These are phyloP conservation scores for Diaporthe citriasiana DNA, from an alignment of 2,329 filamentous ascomycete genomes.

Conservation along the genomic window DNA sequence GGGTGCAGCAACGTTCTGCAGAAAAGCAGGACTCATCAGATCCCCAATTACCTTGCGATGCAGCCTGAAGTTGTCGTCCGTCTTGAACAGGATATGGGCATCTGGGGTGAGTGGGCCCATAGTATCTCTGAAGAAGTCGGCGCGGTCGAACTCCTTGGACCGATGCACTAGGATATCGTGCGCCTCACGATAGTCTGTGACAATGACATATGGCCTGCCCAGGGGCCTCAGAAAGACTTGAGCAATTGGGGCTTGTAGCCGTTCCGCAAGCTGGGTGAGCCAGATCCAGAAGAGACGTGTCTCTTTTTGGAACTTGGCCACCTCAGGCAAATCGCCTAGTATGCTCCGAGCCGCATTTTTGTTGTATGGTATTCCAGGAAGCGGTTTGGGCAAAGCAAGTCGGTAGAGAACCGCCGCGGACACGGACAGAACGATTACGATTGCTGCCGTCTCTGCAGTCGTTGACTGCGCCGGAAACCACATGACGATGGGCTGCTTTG, in stretches of 20 bases:
- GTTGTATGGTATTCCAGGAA: conserved; percentile 51
- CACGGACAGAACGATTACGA: background rate
- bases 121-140: conserved; percentile 26
- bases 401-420: conserved; percentile 21
- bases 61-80: conserved; percentile 42
- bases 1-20: conserved; percentile 13
- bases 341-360: conserved; percentile 42
- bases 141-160: conserved; percentile 25
- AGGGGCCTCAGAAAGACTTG: conserved; percentile 54
- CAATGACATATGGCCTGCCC: conserved; percentile 12
- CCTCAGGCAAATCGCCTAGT: conserved; percentile 46
- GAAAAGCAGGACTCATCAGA: conserved; percentile 24
- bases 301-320: conserved; percentile 30
- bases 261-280: conserved; percentile 25
- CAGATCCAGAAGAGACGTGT: conserved; percentile 41
- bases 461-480: background rate
- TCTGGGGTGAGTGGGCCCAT: conserved; percentile 24
- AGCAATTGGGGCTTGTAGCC: conserved; percentile 47
- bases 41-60: conserved; percentile 20
- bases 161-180: conserved; percentile 29
- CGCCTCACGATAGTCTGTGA: conserved; percentile 23
- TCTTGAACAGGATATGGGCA: conserved; percentile 24
- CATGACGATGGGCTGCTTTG: background rate
- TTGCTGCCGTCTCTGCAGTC: background rate
- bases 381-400: conserved; percentile 46